These are phyloP conservation scores for Basidiobolus meristosporus DNA, from an alignment of 371 early-diverging fungal genomes.

Conservation along the genomic window DNA sequence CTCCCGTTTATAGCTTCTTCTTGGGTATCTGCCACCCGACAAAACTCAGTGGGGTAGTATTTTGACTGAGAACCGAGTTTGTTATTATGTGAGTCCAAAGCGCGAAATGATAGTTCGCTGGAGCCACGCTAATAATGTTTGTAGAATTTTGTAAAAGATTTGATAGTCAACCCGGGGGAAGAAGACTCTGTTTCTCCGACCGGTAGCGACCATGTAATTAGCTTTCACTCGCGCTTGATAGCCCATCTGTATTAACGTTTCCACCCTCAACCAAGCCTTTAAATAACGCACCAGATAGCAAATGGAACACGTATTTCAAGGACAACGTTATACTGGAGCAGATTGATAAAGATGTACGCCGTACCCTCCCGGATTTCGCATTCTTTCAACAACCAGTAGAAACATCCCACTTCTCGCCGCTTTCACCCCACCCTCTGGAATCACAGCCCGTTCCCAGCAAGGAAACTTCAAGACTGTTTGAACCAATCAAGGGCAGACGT, in stretches of 20 bases:
- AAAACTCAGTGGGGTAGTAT: conserved; percentile 38
- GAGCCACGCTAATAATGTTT: neutral
- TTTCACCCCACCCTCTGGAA: too few species aligned
- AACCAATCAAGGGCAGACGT: too few species aligned
- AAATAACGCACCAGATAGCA: conserved; percentile 14
- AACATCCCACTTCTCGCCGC: conserved; percentile 21
- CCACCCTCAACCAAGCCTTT: too few species aligned
- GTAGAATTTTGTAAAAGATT: conserved; percentile 34
- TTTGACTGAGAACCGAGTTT: conserved; percentile 21
- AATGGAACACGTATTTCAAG: conserved; percentile 30
- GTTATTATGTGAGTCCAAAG: conserved; percentile 37
- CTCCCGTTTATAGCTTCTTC: too few species aligned
- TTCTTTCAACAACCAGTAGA: conserved; percentile 55
- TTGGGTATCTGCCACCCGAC: conserved; percentile 56
- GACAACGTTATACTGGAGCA: conserved; percentile 46
- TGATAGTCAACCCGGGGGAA: conserved; percentile 24
- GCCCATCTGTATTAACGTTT: too few species aligned
- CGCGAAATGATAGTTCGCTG: neutral
- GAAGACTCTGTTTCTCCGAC: too few species aligned
- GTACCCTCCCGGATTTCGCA: conserved; percentile 65
- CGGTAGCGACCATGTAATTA: too few species aligned
- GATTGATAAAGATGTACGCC: conserved; percentile 65
- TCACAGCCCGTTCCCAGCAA: too few species aligned
- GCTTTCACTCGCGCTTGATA: too few species aligned
- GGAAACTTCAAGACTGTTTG: too few species aligned